phyloP scores from a whole-genome alignment of 2,329 filamentous ascomycete species.

The Dothistroma septosporum region DNA sequence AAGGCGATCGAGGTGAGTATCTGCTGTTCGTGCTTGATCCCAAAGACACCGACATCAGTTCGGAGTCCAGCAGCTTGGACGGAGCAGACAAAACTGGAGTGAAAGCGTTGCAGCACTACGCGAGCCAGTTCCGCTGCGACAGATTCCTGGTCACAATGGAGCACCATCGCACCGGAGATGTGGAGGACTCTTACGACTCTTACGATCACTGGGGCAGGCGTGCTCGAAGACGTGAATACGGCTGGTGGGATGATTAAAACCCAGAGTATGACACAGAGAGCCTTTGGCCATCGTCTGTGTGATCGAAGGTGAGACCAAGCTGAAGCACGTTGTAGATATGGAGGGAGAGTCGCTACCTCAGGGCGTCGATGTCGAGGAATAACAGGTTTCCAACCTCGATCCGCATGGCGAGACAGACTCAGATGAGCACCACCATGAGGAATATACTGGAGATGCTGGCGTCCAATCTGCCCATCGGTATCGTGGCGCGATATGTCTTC shows the following conservation, averaged over 20 bases:
- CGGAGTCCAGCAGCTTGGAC: conserved; percentile 25
- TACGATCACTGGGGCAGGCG: not conserved
- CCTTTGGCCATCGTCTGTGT: conserved; percentile 14
- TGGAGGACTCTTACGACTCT: not conserved
- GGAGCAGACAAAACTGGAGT: conserved; percentile 18
- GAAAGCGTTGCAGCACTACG: conserved; percentile 8
- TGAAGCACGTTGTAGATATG: conserved; percentile 17
- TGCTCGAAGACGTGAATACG: not conserved
- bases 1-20: conserved; percentile 17
- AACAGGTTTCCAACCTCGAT: conserved; percentile 20
- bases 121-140: conserved; percentile 19
- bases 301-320: conserved; percentile 6
- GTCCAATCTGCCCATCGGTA: conserved; percentile 28
- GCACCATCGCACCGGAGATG: not conserved
- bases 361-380: conserved; percentile 15
- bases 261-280: conserved; percentile 11
- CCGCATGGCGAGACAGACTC: conserved; percentile 24
- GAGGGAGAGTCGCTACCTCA: conserved; percentile 10
- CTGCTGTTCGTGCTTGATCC: conserved; percentile 23
- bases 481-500: conserved; percentile 24
- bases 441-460: conserved; percentile 31
- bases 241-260: conserved; percentile 5
- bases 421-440: conserved; percentile 31
- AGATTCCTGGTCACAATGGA: conserved; percentile 16
- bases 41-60: conserved; percentile 27